These are phyloP conservation scores for Starmerella lactis-condensi DNA, from an alignment of 805 yeast genomes.

Conservation along the genomic window DNA sequence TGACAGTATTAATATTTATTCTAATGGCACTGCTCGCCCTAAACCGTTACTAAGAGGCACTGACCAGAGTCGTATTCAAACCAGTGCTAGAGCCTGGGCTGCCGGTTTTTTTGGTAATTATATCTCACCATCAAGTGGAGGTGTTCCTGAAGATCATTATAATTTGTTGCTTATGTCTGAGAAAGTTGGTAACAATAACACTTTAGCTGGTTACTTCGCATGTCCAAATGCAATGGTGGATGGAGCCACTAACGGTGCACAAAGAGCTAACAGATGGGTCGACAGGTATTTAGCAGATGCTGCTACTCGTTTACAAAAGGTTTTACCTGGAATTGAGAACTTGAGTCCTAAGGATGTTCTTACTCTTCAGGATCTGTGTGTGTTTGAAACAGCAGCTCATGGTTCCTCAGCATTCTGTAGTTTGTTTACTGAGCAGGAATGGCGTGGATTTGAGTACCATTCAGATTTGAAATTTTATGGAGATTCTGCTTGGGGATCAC, in stretches of 20 bases:
- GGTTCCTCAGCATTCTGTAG: conserved; percentile 53
- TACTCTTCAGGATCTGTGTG: conserved; percentile 44
- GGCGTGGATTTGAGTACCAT: conserved; percentile 41
- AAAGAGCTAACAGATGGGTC: conserved; percentile 22
- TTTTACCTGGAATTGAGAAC: conserved; percentile 35
- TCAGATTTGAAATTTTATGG: conserved; percentile 44
- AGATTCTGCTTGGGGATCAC: conserved; percentile 40
- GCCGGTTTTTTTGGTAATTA: conserved; percentile 27
- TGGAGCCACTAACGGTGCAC: conserved; percentile 17
- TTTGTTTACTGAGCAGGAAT: conserved; percentile 50
- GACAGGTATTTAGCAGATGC: conserved; percentile 33
- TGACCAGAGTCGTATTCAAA: conserved; percentile 24
- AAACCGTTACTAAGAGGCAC: conserved; percentile 25
- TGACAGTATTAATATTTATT: conserved; percentile 18
- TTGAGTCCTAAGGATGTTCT: conserved; percentile 36
- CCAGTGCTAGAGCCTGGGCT: conserved; percentile 28
- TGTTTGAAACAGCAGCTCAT: conserved; percentile 51
- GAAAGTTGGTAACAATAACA: conserved; percentile 21
- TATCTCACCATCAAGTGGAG: conserved; percentile 20
- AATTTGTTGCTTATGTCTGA: conserved; percentile 22
- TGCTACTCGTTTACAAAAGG: conserved; percentile 35
- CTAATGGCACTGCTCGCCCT: conserved; percentile 22
- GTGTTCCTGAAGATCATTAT: conserved; percentile 20
- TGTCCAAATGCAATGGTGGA: conserved; percentile 23
- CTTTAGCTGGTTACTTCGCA: conserved; percentile 24